Evolutionary conservation across 176 grass and related monocot species (phyloP).

Genomic region (Alopecurus myosuroides): DNA sequence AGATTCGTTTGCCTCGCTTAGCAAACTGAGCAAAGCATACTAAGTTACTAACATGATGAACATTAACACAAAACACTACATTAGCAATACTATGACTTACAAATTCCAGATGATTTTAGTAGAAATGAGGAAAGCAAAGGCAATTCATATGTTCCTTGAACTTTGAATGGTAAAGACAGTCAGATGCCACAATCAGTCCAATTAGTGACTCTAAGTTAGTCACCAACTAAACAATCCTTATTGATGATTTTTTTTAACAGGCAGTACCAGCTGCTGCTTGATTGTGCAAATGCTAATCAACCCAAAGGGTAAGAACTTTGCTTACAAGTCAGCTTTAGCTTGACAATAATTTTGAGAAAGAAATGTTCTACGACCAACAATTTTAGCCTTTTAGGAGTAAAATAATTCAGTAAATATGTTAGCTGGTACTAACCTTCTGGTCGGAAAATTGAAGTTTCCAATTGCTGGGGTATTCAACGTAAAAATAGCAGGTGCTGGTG

Average conservation of each 20-base stretch:
- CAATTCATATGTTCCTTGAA: background rate
- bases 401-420: background rate
- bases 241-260: background rate
- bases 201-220: background rate
- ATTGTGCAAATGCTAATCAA: constrained; percentile 1
- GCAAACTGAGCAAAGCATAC: background rate
- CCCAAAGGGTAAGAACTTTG: background rate
- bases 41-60: background rate
- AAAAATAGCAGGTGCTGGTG: constrained; percentile 14
- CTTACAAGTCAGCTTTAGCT: background rate
- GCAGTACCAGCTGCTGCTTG: background rate
- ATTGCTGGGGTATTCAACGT: constrained; percentile 6
- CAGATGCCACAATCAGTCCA: background rate
- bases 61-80: background rate
- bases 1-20: background rate
- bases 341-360: background rate
- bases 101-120: background rate
- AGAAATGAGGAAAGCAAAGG: background rate
- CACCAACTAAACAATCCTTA: background rate
- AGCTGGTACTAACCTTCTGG: constrained; percentile 35
- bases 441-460: constrained; percentile 27
- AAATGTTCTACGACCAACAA: background rate
- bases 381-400: background rate
- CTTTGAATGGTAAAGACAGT: background rate
- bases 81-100: background rate